Evolutionary conservation across 169 alveolate species (phyloP).

Genomic region (Plasmodium knowlesi): DNA sequence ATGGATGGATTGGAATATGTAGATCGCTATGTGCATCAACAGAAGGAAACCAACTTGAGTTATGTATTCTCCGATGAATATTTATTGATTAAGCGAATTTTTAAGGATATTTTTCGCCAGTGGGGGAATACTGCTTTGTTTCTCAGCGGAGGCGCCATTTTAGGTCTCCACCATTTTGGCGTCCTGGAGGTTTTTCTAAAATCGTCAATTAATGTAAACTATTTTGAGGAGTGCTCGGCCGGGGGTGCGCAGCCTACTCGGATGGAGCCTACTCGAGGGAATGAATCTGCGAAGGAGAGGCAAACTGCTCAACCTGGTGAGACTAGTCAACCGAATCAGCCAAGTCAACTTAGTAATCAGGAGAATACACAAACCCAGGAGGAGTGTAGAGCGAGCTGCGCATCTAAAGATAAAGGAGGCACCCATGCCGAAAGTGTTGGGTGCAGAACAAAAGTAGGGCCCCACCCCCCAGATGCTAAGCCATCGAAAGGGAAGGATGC

Average conservation of each 20-base stretch:
- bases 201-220: constrained; percentile 21
- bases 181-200: constrained; percentile 77
- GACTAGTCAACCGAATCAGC: too few relatives aligned
- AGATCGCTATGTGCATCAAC: constrained; percentile 48
- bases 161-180: constrained; percentile 81
- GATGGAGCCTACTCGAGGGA: too few relatives aligned
- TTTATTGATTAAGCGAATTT: constrained; percentile 41
- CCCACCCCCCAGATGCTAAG: not conserved
- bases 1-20: constrained; percentile 41
- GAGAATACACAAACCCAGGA: not conserved
- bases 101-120: constrained; percentile 68
- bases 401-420: not conserved
- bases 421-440: not conserved
- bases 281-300: not conserved
- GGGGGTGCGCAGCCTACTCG: not conserved
- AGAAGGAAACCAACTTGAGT: constrained; percentile 23
- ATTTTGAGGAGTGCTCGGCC: constrained; percentile 6
- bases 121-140: constrained; percentile 82
- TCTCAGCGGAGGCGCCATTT: constrained; percentile 82
- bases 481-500: not conserved
- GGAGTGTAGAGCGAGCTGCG: not conserved
- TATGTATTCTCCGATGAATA: constrained; percentile 46
- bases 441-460: not conserved
- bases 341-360: too few relatives aligned
- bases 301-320: too few relatives aligned